These are phyloP conservation scores for Xylariaceae sp. DNA, from an alignment of 2,329 filamentous ascomycete genomes.

Conservation along the genomic window DNA sequence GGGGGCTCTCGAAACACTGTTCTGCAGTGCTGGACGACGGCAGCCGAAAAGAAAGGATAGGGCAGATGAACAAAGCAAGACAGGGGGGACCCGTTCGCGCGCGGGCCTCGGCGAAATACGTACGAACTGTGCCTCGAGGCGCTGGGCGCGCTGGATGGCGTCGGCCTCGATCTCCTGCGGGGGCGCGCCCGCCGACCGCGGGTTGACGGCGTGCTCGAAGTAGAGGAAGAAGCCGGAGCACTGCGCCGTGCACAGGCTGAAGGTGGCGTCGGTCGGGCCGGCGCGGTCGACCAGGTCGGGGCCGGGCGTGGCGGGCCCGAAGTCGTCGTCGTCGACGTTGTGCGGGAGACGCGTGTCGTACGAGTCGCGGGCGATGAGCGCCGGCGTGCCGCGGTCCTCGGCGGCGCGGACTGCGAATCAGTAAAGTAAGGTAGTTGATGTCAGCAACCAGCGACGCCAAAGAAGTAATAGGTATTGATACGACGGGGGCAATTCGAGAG, in stretches of 20 bases:
- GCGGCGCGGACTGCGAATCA: conserved; percentile 44
- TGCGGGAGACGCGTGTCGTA: conserved; percentile 41
- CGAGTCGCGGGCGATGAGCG: conserved; percentile 32
- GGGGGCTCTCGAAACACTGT: no score
- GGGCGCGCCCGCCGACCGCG: neutral
- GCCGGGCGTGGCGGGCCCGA: conserved; percentile 30
- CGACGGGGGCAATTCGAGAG: no score
- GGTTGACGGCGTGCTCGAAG: conserved; percentile 28
- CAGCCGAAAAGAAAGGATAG: no score
- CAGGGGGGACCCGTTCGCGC: no score
- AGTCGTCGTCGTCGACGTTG: conserved; percentile 47
- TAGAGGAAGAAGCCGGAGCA: conserved; percentile 32
- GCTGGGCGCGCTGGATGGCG: conserved; percentile 30
- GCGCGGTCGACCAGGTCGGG: conserved; percentile 26
- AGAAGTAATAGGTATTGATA: no score
- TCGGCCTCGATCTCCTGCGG: conserved; percentile 28
- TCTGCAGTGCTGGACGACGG: no score
- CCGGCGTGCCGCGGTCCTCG: conserved; percentile 44
- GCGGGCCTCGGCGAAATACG: no score
- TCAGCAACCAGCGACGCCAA: no score
- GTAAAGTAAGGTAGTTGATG: no score
- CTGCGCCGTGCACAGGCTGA: conserved; percentile 32
- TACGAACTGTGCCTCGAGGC: conserved; percentile 33
- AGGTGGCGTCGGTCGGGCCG: conserved; percentile 34
- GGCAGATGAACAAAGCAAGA: no score